Evolutionary conservation across 192 early-diverging fungal genomes (phyloP).

Genomic region (Backusella tuberculispora): DNA sequence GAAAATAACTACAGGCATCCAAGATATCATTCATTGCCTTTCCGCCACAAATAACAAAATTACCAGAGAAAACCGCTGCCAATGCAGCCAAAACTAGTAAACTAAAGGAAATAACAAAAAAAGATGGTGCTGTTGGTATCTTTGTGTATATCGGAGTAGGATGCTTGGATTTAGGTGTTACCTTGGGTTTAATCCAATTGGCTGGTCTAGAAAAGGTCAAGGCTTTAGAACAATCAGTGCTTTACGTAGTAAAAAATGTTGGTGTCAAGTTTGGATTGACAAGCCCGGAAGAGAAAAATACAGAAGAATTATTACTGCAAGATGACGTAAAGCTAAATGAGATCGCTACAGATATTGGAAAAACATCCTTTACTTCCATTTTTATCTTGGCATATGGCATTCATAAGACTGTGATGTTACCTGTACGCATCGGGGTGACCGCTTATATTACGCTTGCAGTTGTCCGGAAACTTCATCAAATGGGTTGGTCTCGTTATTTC

Average conservation of each 20-base stretch:
- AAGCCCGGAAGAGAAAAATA: not conserved
- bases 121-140: slow-evolving; percentile 54
- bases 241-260: slow-evolving; percentile 27
- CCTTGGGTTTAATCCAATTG: slow-evolving; percentile 49
- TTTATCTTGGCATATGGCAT: slow-evolving; percentile 62
- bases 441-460: slow-evolving; percentile 53
- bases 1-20: not conserved
- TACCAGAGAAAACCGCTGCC: not conserved
- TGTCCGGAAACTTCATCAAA: slow-evolving; percentile 51
- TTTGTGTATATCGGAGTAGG: slow-evolving; percentile 54
- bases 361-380: slow-evolving; percentile 48
- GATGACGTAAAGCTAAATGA: not conserved
- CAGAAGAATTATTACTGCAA: not conserved
- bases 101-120: slow-evolving; percentile 39
- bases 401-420: slow-evolving; percentile 59
- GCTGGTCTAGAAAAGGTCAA: slow-evolving; percentile 57
- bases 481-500: slow-evolving; percentile 47
- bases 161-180: slow-evolving; percentile 49
- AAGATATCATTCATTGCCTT: slow-evolving; percentile 2
- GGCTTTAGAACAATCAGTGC: slow-evolving; percentile 43
- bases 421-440: slow-evolving; percentile 55
- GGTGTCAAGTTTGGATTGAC: slow-evolving; percentile 4
- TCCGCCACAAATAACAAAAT: not conserved
- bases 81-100: slow-evolving; percentile 17
- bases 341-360: not conserved